Conservation (phyloP, 1,139 yeast genomes). For the Debaryomycetaceae sp. region DNA sequence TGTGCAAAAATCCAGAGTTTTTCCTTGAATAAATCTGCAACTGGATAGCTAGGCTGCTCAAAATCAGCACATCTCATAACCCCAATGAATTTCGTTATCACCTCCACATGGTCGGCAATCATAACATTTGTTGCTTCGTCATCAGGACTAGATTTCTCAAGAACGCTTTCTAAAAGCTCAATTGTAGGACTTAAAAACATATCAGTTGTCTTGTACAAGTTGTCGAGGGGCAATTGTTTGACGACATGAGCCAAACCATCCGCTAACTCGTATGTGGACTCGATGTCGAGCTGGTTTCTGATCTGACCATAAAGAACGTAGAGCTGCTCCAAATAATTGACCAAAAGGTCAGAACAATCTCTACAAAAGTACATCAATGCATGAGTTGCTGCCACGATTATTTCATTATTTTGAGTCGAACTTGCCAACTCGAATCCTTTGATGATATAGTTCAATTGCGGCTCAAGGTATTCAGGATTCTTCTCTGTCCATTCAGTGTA, state of each 20-base stretch:
- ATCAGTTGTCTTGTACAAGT: constrained; percentile 32
- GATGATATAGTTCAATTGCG: constrained; percentile 81
- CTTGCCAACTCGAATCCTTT: constrained; percentile 59
- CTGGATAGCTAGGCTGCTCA: constrained; percentile 43
- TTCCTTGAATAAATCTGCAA: constrained; percentile 54
- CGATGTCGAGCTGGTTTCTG: constrained; percentile 53
- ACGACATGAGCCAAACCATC: constrained; percentile 90
- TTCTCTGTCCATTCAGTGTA: constrained; percentile 93
- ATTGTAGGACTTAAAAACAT: constrained; percentile 71
- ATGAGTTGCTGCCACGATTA: constrained; percentile 83
- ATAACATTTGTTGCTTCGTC: constrained; percentile 34
- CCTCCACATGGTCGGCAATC: constrained; percentile 75
- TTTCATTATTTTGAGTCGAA: constrained; percentile 37
- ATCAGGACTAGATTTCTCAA: constrained; percentile 15
- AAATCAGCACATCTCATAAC: constrained; percentile 46
- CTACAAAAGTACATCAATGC: constrained; percentile 94
- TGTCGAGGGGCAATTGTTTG: constrained; percentile 44
- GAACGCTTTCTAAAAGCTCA: constrained; percentile 36
- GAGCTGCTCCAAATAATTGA: constrained; percentile 71
- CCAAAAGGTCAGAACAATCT: constrained; percentile 73
- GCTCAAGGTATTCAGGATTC: constrained; percentile 78
- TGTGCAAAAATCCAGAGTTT: constrained; percentile 57
- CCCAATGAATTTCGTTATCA: constrained; percentile 66
- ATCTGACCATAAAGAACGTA: constrained; percentile 72
- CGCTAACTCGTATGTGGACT: constrained; percentile 73